Evolutionary conservation across 106 monocot genomes (phyloP).

Genomic region (Vanilla planifolia): DNA sequence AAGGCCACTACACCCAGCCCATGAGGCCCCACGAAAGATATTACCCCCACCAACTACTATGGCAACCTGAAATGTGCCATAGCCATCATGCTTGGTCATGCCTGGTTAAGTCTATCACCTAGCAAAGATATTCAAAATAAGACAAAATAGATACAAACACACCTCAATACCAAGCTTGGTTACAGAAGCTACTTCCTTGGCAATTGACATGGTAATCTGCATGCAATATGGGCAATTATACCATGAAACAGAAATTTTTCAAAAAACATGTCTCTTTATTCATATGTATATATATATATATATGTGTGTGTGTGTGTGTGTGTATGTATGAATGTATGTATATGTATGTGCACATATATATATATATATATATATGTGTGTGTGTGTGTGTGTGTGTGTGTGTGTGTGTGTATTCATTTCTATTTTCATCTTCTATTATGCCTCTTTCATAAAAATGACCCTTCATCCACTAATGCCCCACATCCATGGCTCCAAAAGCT

Average conservation of each 20-base stretch:
- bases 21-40: conserved; percentile 91
- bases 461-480: too few species aligned
- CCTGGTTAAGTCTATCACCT: not conserved
- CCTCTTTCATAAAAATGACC: too few species aligned
- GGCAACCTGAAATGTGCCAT: conserved; percentile 51
- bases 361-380: too few species aligned
- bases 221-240: conserved; percentile 7
- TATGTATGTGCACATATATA: too few species aligned
- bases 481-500: too few species aligned
- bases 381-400: too few species aligned
- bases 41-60: conserved; percentile 98
- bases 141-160: not conserved
- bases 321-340: too few species aligned
- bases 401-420: too few species aligned
- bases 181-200: conserved; percentile 94
- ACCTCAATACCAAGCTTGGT: conserved; percentile 89
- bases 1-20: conserved; percentile 94
- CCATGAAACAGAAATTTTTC: not conserved
- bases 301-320: too few species aligned
- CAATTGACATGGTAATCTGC: conserved; percentile 95
- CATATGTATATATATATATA: too few species aligned
- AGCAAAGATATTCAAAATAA: not conserved
- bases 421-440: too few species aligned
- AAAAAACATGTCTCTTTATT: too few species aligned
- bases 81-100: not conserved